Base-by-base conservation (phyloP, 2,329 filamentous ascomycete genomes). In the Botrytis pseudocinerea region DNA sequence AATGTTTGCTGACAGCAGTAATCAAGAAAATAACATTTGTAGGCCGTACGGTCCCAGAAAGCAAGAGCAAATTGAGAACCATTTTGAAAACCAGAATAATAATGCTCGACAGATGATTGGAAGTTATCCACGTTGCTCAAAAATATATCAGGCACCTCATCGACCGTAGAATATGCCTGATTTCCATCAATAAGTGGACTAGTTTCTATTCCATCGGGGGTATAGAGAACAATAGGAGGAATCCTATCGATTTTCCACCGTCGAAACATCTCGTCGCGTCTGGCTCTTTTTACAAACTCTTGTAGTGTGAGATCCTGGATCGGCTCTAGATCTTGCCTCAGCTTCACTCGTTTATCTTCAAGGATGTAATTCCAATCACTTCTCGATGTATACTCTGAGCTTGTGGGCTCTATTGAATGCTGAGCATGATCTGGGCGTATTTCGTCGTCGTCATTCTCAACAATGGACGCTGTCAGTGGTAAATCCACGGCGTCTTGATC, bases 181-280 rank as follows among this genome's bases (percentile, higher is more conserved):
- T 3, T 40, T 14, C 25, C 46, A 6, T 40, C 32, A 38, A 51
- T 40, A 28, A 66, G 2, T 28, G 64, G 46, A 54, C 32, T 48
- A 1, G 32, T 51, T 51, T 66, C 64, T 40, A 66, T 18, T 40
- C 64, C 64, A 54, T 66, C 46, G 14, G 64, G 46, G 4, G 40
- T 9, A 40, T 54, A 54, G 12, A 66, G 46, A 25, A 54, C 35
- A 12, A 66, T 66, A 12, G 46, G 46, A 14, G 64, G 64, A 5
- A 54, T 40, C 3, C 16, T 66, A 40, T 66, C 22, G 18, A 54
- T 54, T 20, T 40, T 66, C 46, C 46, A 54, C 16, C 32, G n/a
- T 8, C 46, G 46, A 40, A 66, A 66, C 32, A 66, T 66, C 16
- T 66, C 64, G 16, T 46, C 46, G 25, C 64, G 35, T 54, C 64